Conservation (phyloP, 2,329 filamentous ascomycete genomes). For the Nectriaceae sp. region DNA sequence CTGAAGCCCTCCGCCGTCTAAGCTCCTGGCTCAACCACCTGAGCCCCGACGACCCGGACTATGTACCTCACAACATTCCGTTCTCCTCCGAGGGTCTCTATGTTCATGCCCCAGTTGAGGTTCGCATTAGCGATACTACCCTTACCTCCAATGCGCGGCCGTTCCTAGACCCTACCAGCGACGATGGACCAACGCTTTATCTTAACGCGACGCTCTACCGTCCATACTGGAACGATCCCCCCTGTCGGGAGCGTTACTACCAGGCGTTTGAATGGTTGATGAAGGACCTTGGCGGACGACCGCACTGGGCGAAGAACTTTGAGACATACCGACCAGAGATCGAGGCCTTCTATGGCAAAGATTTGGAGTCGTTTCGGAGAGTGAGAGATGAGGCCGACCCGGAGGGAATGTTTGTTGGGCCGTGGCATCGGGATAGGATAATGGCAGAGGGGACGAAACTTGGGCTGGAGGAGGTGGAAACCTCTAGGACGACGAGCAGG, state of each 20-base stretch:
- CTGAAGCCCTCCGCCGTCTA: conserved; percentile 81
- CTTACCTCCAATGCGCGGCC: conserved; percentile 39
- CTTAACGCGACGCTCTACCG: conserved; percentile 89
- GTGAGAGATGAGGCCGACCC: conserved; percentile 73
- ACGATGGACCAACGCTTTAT: conserved; percentile 75
- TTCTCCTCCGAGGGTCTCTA: conserved; percentile 78
- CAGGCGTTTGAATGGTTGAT: conserved; percentile 90
- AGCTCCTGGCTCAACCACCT: conserved; percentile 79
- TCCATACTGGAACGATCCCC: conserved; percentile 76
- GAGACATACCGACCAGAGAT: conserved; percentile 61
- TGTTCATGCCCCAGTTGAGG: conserved; percentile 89
- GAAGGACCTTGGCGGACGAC: conserved; percentile 77
- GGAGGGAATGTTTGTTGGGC: conserved; percentile 84
- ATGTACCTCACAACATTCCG: conserved; percentile 70
- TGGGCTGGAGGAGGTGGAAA: conserved; percentile 40
- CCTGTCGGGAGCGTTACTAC: conserved; percentile 77
- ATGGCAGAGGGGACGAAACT: conserved; percentile 39
- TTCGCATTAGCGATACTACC: conserved; percentile 77
- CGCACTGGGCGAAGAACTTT: conserved; percentile 96
- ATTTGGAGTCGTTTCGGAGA: conserved; percentile 66
- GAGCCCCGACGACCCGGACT: conserved; percentile 62
- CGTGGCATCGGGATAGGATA: conserved; percentile 81
- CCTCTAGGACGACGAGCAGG: conserved; percentile 24
- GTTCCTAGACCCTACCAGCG: conserved; percentile 69
- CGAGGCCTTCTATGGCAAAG: conserved; percentile 66